These are phyloP conservation scores for Didymella segeticola DNA, from an alignment of 2,329 filamentous ascomycete genomes.

Conservation along the genomic window DNA sequence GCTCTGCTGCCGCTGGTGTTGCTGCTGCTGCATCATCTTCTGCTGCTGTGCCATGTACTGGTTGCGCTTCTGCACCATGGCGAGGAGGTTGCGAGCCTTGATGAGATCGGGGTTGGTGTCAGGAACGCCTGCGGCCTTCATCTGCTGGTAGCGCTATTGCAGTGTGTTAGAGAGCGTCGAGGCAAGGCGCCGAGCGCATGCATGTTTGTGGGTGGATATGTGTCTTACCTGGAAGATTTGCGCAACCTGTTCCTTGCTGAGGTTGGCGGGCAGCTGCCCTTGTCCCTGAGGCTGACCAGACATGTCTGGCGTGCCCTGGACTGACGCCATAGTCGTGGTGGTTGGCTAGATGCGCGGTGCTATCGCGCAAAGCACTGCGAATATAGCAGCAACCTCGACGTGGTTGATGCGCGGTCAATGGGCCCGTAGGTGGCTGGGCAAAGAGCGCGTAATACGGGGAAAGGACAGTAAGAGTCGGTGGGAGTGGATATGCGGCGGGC, in stretches of 20 bases:
- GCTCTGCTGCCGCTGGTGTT: constrained; percentile 62
- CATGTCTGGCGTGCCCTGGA: constrained; percentile 74
- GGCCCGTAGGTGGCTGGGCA: constrained; percentile 16
- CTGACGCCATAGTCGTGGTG: constrained; percentile 71
- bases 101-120: constrained; percentile 85
- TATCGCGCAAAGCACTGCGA: constrained; percentile 23
- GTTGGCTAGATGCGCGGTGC: constrained; percentile 18
- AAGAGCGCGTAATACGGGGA: constrained; percentile 31
- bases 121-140: constrained; percentile 85
- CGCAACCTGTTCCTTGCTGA: constrained; percentile 79
- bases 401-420: constrained; percentile 28
- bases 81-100: constrained; percentile 78
- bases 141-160: constrained; percentile 80
- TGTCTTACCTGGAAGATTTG: constrained; percentile 70
- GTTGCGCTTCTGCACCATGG: constrained; percentile 70
- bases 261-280: constrained; percentile 67
- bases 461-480: constrained; percentile 33
- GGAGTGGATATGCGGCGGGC: constrained; percentile 32
- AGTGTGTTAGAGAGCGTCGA: constrained; percentile 30
- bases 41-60: constrained; percentile 52
- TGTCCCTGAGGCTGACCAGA: constrained; percentile 62
- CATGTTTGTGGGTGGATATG: constrained; percentile 15
- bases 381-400: constrained; percentile 17
- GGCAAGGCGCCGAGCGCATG: constrained; percentile 10
- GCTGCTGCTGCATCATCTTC: constrained; percentile 57